phyloP scores from a whole-genome alignment of 2,329 filamentous ascomycete genomes.

The Fusarium setosum region DNA sequence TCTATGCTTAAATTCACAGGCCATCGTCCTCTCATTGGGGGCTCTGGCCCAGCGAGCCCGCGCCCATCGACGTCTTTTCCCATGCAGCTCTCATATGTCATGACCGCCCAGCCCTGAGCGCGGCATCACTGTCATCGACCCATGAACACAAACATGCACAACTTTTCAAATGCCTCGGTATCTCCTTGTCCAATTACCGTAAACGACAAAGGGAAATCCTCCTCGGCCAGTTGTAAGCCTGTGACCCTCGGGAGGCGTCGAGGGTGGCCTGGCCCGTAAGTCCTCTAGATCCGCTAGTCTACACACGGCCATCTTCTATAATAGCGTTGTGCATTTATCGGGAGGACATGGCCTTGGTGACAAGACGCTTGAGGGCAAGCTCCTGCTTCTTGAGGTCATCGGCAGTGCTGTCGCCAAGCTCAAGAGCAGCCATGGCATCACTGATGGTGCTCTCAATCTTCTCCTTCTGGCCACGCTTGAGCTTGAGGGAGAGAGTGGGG shows the following conservation, averaged over 20 bases:
- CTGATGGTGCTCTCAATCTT: conserved; percentile 98
- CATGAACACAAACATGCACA: conserved; percentile 48
- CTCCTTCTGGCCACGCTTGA: conserved; percentile 99
- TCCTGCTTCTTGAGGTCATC: conserved; percentile 99
- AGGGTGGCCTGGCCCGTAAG: conserved; percentile 31
- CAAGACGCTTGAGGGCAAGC: conserved; percentile 94
- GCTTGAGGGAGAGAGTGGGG: conserved; percentile 93
- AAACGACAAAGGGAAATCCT: conserved; percentile 45
- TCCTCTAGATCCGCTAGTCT: conserved; percentile 30
- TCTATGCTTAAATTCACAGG: conserved; percentile 51
- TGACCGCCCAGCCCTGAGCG: conserved; percentile 37
- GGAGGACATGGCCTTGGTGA: conserved; percentile 98
- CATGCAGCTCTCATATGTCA: conserved; percentile 45
- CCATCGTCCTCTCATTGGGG: conserved; percentile 37
- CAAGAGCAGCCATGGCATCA: conserved; percentile 97
- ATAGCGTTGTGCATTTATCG: conserved; percentile 68
- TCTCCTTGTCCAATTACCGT: conserved; percentile 47
- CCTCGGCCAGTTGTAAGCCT: conserved; percentile 30
- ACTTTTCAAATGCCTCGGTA: conserved; percentile 50
- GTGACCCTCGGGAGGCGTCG: conserved; percentile 28
- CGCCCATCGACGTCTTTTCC: conserved; percentile 35
- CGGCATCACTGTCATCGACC: conserved; percentile 38
- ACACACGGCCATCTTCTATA: conserved; percentile 25
- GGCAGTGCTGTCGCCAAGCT: conserved; percentile 89
- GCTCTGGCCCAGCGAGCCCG: conserved; percentile 39